Percentiles rank a stretch among this genome's conserved stretches.
phyloP scores from a whole-genome alignment of 2,329 filamentous ascomycete species.

The Exutisphaerella laricina region DNA sequence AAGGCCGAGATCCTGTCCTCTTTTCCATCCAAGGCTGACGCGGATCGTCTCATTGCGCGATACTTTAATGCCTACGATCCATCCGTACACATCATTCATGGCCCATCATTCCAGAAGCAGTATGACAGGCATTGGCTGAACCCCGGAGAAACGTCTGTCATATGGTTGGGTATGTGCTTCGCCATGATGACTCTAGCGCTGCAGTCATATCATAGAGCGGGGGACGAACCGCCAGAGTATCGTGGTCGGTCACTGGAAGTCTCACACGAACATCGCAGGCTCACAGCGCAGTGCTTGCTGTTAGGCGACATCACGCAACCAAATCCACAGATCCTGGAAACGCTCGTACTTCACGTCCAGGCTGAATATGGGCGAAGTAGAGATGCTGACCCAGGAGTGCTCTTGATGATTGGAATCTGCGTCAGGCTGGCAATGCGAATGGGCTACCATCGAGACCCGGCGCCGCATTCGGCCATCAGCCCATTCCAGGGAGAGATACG shows the following conservation, averaged over 20 bases:
- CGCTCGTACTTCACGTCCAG: constrained; percentile 68
- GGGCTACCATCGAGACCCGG: constrained; percentile 73
- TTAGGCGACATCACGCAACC: constrained; percentile 73
- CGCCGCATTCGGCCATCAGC: constrained; percentile 64
- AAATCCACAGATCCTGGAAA: constrained; percentile 70
- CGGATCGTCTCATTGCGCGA: constrained; percentile 77
- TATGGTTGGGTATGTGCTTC: constrained; percentile 74
- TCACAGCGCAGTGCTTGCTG: constrained; percentile 72
- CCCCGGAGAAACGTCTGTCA: constrained; percentile 64
- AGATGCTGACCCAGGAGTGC: constrained; percentile 65
- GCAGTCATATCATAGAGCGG: constrained; percentile 72
- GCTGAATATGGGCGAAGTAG: constrained; percentile 67
- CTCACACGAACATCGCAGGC: constrained; percentile 55
- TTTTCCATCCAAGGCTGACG: constrained; percentile 72
- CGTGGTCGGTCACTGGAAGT: constrained; percentile 55
- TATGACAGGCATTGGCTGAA: constrained; percentile 66
- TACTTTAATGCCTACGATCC: constrained; percentile 83
- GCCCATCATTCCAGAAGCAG: constrained; percentile 74
- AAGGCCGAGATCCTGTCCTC: constrained; percentile 72
- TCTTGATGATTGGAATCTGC: constrained; percentile 56
- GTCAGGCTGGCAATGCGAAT: constrained; percentile 62
- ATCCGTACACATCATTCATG: constrained; percentile 52
- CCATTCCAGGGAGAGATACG: constrained; percentile 71
- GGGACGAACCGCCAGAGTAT: constrained; percentile 74
- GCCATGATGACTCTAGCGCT: constrained; percentile 71